A percentile compares a stretch with the other conserved stretches of the same genome.
These are phyloP conservation scores for Maudiozyma pseudohumilis DNA, from an alignment of 805 yeast species.

Conservation along the genomic window DNA sequence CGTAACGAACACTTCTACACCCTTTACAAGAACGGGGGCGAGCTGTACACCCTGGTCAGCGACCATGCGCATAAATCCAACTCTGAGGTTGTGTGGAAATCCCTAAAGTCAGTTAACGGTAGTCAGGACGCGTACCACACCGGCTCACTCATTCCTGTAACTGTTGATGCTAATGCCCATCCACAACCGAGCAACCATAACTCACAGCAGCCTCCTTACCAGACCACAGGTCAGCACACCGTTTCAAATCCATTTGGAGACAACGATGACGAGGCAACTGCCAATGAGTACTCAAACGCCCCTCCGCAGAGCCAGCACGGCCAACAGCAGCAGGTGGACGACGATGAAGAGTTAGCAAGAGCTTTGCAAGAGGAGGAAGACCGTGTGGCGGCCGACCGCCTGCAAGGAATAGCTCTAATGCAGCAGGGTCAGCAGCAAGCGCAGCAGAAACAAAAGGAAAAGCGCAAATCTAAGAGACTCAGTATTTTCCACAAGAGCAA, in stretches of 20 bases:
- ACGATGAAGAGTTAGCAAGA: conserved; percentile 37
- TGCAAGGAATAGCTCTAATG: conserved; percentile 28
- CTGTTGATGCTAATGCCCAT: conserved; percentile 5
- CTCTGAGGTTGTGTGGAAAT: conserved; percentile 69
- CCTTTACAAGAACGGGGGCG: conserved; percentile 39
- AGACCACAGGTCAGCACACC: neutral
- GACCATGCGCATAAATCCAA: conserved; percentile 52
- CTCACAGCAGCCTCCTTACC: neutral
- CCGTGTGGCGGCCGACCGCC: conserved; percentile 35
- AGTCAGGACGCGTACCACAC: conserved; percentile 57
- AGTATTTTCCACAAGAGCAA: conserved; percentile 2
- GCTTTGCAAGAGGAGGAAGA: conserved; percentile 50
- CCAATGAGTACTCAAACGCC: neutral
- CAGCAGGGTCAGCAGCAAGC: conserved; percentile 3
- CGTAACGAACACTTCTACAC: conserved; percentile 87
- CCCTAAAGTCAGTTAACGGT: conserved; percentile 58
- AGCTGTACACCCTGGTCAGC: conserved; percentile 58
- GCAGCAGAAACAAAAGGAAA: neutral
- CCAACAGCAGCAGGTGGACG: conserved; percentile 13
- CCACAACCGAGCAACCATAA: conserved; percentile 3
- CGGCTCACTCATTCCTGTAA: conserved; percentile 47
- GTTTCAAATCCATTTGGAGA: conserved; percentile 21
- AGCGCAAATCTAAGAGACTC: conserved; percentile 3
- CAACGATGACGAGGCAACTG: neutral
- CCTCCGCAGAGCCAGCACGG: neutral